A percentile compares a stretch with the other conserved stretches of the same genome.
Evolutionary conservation across 305 asterid genomes (phyloP).

Genomic region (Ajuga reptans): DNA sequence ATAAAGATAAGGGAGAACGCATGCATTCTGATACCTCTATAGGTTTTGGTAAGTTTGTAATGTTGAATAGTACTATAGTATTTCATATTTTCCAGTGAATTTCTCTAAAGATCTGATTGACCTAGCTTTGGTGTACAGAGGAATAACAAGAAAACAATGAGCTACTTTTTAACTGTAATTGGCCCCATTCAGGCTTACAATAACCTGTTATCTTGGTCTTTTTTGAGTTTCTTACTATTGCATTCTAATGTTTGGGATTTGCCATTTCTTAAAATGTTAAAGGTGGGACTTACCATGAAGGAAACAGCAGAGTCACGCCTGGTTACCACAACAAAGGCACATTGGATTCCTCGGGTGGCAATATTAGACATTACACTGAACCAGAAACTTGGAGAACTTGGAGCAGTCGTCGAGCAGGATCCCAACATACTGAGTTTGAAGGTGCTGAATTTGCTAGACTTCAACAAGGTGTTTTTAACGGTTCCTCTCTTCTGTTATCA

Average conservation of each 20-base stretch:
- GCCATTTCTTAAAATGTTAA: slow-evolving; percentile 34
- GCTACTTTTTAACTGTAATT: background rate
- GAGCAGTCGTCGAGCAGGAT: slow-evolving; percentile 52
- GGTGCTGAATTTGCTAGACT: slow-evolving; percentile 30
- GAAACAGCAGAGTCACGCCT: slow-evolving; percentile 26
- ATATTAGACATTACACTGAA: slow-evolving; percentile 31
- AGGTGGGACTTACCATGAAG: slow-evolving; percentile 43
- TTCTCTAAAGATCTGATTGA: background rate
- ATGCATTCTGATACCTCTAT: slow-evolving; percentile 24
- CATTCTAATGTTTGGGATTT: slow-evolving; percentile 28
- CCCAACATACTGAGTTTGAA: slow-evolving; percentile 47
- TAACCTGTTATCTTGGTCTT: background rate
- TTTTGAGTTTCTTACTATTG: slow-evolving; percentile 12
- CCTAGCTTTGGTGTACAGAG: background rate
- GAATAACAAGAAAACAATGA: background rate
- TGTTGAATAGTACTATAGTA: background rate
- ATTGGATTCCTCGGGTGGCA: slow-evolving; percentile 26
- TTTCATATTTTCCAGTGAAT: background rate
- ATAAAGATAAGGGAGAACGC: slow-evolving; percentile 25
- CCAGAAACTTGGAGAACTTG: slow-evolving; percentile 71
- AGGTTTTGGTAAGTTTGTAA: slow-evolving; percentile 34
- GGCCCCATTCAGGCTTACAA: background rate
- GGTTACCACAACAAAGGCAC: slow-evolving; percentile 24
- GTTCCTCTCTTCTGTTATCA: slow-evolving; percentile 8
- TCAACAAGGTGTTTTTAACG: slow-evolving; percentile 13